Evolutionary conservation across 306 rosid species (phyloP), one percentile per base, ranked within the genome.

Genomic region (Heteromeles arbutifolia): DNA sequence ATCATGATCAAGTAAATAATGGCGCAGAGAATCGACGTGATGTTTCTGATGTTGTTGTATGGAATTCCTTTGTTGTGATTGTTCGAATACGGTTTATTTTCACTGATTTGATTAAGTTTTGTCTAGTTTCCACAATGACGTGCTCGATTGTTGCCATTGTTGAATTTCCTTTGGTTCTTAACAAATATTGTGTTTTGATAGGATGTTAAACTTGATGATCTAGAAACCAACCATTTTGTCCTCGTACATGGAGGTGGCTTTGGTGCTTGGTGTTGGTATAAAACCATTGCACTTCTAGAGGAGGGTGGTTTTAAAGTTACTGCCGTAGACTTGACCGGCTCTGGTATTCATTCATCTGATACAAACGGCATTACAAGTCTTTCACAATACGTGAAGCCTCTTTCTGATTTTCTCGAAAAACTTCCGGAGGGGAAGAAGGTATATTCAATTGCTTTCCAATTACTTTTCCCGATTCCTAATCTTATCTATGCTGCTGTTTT

Each of bases 221-320:
- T 95, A 37, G 99, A 95, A 80, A 92, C 96, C 79, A 86, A 79
- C 73, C 90, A 80, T 86, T 89, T 92, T 88, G 96, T 95, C 78
- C 99, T 95, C 77, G 92, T 95, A 61, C 99, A 95, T 70, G 99
- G 99, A 73, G 99, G 99, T 56, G 99, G 99, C 34, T 95, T 95
- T 52, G 99, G 99, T 77, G 99, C 99, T 19, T 95, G 99, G 99
- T 95, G 99, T 84, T 95, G 99, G 99, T 95, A 95, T 84, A 95
- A 95, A 88, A 90, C 99, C 61, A 95, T 95, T 71, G 97, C 99
- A 43, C 97, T 92, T 78, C 82, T 95, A 37, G 99, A 92, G 86
- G 98, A 95, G 79, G 87, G 82, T 45, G 97, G 99, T 80, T 95
- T 83, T 77, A 89, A 84, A 81, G 99, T 90, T 15, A 68, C 92